Conservation (phyloP, 441 rosid genomes). For the Pelargonium australe region DNA sequence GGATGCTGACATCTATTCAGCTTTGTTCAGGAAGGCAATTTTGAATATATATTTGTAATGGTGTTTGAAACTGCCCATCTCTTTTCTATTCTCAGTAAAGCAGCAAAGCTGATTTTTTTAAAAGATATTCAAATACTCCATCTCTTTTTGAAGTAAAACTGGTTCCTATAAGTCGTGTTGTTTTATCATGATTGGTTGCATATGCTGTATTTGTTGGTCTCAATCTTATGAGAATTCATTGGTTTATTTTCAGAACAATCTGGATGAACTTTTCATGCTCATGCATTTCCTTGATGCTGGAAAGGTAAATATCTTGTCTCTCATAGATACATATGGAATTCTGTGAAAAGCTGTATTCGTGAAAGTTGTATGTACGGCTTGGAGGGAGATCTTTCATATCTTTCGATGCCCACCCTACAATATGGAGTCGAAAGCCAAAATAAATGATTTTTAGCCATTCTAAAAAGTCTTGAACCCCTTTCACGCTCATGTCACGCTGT, state of each 20-base stretch:
- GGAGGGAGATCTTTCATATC: background rate
- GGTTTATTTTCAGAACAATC: slow-evolving; percentile 73
- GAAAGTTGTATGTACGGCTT: background rate
- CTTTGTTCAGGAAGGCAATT: background rate
- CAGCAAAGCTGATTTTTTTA: too few relatives aligned
- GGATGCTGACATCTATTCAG: background rate
- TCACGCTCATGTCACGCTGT: background rate
- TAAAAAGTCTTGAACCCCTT: background rate
- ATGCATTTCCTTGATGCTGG: slow-evolving; percentile 99
- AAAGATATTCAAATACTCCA: too few relatives aligned
- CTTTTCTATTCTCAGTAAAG: too few relatives aligned
- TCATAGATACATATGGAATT: background rate
- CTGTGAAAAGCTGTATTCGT: background rate
- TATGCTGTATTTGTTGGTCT: slow-evolving; percentile 6
- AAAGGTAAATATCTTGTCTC: slow-evolving; percentile 54
- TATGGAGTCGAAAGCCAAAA: background rate
- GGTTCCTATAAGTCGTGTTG: background rate
- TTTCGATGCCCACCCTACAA: background rate
- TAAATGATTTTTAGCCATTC: background rate
- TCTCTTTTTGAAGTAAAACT: background rate
- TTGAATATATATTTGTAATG: background rate
- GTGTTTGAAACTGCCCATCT: too few relatives aligned
- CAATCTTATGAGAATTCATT: slow-evolving; percentile 27
- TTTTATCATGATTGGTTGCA: background rate
- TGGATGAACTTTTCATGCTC: slow-evolving; percentile 99